Evolutionary conservation across 176 grass and related monocot species (phyloP), one percentile per base, ranked within the genome.

Genomic region (Chrysopogon serrulatus): DNA sequence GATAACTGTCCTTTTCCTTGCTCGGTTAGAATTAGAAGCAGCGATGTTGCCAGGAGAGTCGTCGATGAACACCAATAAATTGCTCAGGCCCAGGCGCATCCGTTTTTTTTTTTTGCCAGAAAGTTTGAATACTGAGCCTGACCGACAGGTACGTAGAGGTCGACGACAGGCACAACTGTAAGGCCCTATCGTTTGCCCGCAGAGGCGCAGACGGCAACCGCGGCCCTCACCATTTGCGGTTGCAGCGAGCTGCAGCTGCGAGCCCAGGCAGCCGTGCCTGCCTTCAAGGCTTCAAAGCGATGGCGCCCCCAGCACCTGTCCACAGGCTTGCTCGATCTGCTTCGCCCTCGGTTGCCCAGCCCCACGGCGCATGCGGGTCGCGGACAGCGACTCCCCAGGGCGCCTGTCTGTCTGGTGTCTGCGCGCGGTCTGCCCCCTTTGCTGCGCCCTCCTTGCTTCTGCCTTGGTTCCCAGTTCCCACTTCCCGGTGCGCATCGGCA

Each of bases 231-330:
- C 79, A 82, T 73, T 79, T 78, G 79, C 51, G 17, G 63, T 79
- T 78, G 79, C 51, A 23, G 63, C 26, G 45, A 53, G 36, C 3
- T 39, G 36, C 5, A 39, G 36, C 36, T 6, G 5, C 36, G 5
- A n/a, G n/a, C n/a, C n/a, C n/a, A n/a, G n/a, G n/a, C 36, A 3
- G 3, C 36, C 36, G 36, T 6, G 36, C 36, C 39, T 39, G 77
- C 59, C 51, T 64, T 71, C 17, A 85, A 78, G 86, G 78, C 51
- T 64, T 71, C 17, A 85, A 78, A 90, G 78, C 83, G 88, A 86
- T 78, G 83, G 83, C 72, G 43, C 53, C 83, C 83, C 42, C 44
- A 26, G 71, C 78, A 65, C 72, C 83, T 71, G 83, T 82, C 72
- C 71, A 82, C 74, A 28, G 49, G 41, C 30, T 15, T 42, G 34